Base-by-base conservation (phyloP, 2,329 filamentous ascomycete genomes). In the Nannizziopsis arthrosporioides region DNA sequence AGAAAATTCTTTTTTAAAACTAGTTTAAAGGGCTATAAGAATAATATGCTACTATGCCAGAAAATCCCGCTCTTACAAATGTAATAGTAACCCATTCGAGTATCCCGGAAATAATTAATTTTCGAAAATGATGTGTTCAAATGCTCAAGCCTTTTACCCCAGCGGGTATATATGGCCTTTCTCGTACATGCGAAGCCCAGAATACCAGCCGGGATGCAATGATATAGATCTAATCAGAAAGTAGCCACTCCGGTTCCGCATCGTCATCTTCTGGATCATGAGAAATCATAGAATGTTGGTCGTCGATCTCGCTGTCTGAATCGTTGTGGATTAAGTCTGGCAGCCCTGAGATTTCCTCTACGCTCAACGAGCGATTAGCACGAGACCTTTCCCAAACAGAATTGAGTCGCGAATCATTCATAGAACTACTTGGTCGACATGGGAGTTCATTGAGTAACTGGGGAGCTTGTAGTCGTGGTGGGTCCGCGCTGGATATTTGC, bases 181-280 rank as follows among this genome's bases (percentile, higher is more conserved):
- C 36, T 9, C 17, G n/a, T 15, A 14, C n/a, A 14, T 18, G 12
- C 12, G 31, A 44, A 34, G 39, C n/a, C n/a, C 39, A 42, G 39
- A 15, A 46, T 7, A 39, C 17, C 31, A 27, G 17, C 10, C 2
- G 5, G 22, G 15, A 44, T 14, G 2, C 10, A 14, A 42, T 31
- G 35, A 2, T 18, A 35, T 40, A 5, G 39, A 5, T 35, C 14
- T 54, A 62, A 55, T 64, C 61, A 45, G 57, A 68, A 53, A 73
- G 61, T 42, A 82, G 60, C 78, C 78, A 82, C 38, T 81, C 77
- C 2, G 78, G 78, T 53, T 81, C 77, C 2, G 77, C 77, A 58
- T 81, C 78, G 43, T 80, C 76, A 55, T 82, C 78, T 30, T 81
- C 78, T 0, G 78, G 78, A 55, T 82, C 78, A 55, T 81, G 74